Evolutionary conservation across 23 red algal species (phyloP), one percentile per base, ranked within the genome.

Genomic region (Pyropia haitanensis): DNA sequence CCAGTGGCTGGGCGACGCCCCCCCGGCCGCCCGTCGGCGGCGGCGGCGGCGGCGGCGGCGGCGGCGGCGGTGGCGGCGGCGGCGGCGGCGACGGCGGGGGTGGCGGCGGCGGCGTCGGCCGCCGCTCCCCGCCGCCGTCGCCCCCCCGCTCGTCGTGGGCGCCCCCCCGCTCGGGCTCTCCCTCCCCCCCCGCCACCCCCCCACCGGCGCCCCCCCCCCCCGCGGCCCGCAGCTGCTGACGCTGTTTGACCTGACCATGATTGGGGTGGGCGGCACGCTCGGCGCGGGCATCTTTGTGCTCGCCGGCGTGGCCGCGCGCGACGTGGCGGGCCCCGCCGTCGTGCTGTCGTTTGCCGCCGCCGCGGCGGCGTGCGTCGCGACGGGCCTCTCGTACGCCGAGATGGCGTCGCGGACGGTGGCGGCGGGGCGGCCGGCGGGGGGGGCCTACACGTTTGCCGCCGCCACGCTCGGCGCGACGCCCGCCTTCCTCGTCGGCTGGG

Each of bases 201-300:
- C 5, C 51, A 18, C 17, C 39, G 18, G 21, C 12, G 34, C 3
- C 51, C 21, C 20, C 44, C 19, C 25, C 68, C 27, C 18, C 51
- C 51, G 17, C 21, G 53, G n/a, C n/a, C 48, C 14, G 18, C 10
- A 0, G 13, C 49, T 63, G 28, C 76, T 95, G n/a, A 72, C 65
- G 15, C 65, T 95, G 7, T 22, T 58, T 49, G 90, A 95, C 53
- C 79, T 95, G 39, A 69, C 81, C 30, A 48, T 81, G 12, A 53
- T 95, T 18, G 90, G 90, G 16, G 63, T 95, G 18, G 80, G 79
- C 28, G 90, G 90, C 19, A 85, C 90, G 2, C 65, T 95, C 13
- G 90, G 90, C 16, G 78, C 74, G 29, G 90, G 90, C 46, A 70
- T 95, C 16, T 95, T 95, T 67, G 70, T 95, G 51, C 79, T 95